Evolutionary conservation across 1,139 yeast genomes (phyloP).

Genomic region (Sugiyamaella grinbergsii): DNA sequence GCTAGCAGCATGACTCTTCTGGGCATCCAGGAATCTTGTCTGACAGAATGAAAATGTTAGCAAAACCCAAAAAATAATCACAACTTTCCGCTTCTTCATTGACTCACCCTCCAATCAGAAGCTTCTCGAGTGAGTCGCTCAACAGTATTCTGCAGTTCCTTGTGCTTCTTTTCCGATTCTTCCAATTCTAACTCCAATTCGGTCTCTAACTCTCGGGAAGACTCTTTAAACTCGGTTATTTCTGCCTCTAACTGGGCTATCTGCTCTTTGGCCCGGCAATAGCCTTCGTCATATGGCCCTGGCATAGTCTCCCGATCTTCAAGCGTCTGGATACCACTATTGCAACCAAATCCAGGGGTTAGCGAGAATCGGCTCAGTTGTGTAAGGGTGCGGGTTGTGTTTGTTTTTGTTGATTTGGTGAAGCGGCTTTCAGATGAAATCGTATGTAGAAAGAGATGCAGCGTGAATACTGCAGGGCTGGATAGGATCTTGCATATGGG

Average conservation of each 20-base stretch:
- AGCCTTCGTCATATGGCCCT: conserved; percentile 16
- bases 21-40: conserved; percentile 33
- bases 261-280: conserved; percentile 36
- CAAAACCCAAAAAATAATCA: background rate
- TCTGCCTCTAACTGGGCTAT: conserved; percentile 43
- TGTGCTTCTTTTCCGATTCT: conserved; percentile 38
- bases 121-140: conserved; percentile 32
- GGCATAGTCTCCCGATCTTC: background rate
- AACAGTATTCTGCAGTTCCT: conserved; percentile 33
- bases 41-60: conserved; percentile 14
- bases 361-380: background rate
- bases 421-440: background rate
- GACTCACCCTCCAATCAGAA: conserved; percentile 33
- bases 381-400: conserved; percentile 4
- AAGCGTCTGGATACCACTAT: background rate
- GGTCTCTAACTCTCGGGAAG: conserved; percentile 42
- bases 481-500: background rate
- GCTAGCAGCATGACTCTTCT: conserved; percentile 36
- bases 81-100: background rate
- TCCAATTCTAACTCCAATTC: conserved; percentile 44
- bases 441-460: background rate
- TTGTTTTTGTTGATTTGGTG: background rate
- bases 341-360: background rate
- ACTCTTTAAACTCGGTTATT: conserved; percentile 42
- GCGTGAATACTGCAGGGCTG: background rate